Base-by-base conservation (phyloP, 371 early-diverging fungal genomes). In the Mucor indicus region DNA sequence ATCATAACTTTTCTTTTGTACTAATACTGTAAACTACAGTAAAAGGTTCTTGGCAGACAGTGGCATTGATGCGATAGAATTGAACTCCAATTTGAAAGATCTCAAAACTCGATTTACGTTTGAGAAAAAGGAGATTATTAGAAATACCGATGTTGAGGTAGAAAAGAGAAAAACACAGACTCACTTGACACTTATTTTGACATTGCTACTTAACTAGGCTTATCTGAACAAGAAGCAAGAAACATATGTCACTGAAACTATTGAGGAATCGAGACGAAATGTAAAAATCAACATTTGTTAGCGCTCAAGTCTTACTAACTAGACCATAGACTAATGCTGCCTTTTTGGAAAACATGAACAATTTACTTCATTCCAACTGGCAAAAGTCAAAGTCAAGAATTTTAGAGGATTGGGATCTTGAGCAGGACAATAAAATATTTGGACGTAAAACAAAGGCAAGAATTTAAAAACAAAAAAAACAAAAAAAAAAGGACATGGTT, bases 81-180 rank as follows among this genome's bases (percentile, higher is more conserved):
- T 89, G 30, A 51, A 72, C 13, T 64, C 80, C 8, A 71, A 65
- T 15, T 53, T 86, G 7, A 77, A 80, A 25, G 50, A 75, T 2
- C 75, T 88, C 38, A 72, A 84, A 44, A 60, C 89, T n/a, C 62
- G 80, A 12, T 58, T 78, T n/a, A 69, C 85, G 1, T 88, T 88
- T 55, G 86, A 89, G 44, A 77, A 85, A n/a, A 60, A 74, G 27
- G 73, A 78, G 24, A 73, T 79, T 1, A 53, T 81, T 11, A 63
- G 70, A 31, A 89, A 86, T 38, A 86, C 87, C n/a, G 89, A 94
- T 58, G 81, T 92, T n/a, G 90, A 87, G 66, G 81, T 74, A 67
- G 9, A 17, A n/a, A n/a, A 25, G 3, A 7, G 20, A 12, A 29
- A 22, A 20, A 33, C 6, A 12, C 21, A 38, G 0, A 6, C 19